Percentiles rank a stretch among this genome's conserved stretches.
phyloP scores from a whole-genome alignment of 2,329 filamentous ascomycete species.

The Alternaria brassicae region DNA sequence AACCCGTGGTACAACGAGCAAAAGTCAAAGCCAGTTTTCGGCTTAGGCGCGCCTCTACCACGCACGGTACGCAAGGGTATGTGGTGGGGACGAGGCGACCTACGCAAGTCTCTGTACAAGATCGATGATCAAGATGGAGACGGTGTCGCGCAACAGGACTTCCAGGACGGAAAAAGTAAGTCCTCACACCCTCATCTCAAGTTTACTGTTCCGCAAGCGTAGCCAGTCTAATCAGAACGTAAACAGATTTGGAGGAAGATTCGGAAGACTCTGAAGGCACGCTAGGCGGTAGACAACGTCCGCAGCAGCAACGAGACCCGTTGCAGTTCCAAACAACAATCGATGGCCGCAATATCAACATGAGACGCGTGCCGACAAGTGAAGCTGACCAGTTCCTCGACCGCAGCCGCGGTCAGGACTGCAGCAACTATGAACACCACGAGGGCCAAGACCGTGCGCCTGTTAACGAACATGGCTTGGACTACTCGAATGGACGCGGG shows the following conservation, averaged over 20 bases:
- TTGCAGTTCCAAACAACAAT: constrained; percentile 21
- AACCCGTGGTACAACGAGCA: constrained; percentile 64
- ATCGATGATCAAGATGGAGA: constrained; percentile 22
- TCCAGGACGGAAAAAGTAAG: constrained; percentile 24
- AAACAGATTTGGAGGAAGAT: constrained; percentile 18
- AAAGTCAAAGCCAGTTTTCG: constrained; percentile 61
- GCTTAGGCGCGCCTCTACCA: constrained; percentile 61
- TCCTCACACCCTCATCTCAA: background rate
- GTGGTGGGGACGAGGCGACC: constrained; percentile 54
- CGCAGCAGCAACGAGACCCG: background rate
- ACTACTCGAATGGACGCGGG: constrained; percentile 18
- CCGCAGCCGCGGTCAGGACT: background rate
- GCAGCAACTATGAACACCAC: constrained; percentile 5
- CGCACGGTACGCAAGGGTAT: constrained; percentile 62
- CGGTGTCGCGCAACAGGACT: constrained; percentile 29
- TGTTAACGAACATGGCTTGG: constrained; percentile 32
- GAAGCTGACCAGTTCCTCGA: constrained; percentile 18
- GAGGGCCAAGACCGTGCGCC: constrained; percentile 27
- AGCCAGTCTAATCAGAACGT: constrained; percentile 2
- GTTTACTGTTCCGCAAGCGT: background rate
- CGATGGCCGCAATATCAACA: constrained; percentile 23
- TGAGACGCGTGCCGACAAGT: constrained; percentile 18
- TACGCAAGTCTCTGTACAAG: constrained; percentile 48
- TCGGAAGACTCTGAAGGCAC: constrained; percentile 24
- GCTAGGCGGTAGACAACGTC: background rate